A percentile compares a stretch with the other conserved stretches of the same genome.
phyloP scores from a whole-genome alignment of 2,329 filamentous ascomycete species.

The Tolypocladium tundrense region DNA sequence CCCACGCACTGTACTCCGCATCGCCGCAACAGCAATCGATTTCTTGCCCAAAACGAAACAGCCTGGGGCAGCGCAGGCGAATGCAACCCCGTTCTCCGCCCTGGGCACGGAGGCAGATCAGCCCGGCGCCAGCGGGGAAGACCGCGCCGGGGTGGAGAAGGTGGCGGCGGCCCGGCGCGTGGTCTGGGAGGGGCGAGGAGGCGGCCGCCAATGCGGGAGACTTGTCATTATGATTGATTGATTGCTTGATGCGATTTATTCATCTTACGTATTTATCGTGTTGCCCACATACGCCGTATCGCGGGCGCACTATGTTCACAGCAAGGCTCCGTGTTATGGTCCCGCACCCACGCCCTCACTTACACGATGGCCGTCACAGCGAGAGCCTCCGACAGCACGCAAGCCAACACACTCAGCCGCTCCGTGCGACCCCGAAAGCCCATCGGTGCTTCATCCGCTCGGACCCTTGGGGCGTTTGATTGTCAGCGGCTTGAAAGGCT shows the following conservation, averaged over 20 bases:
- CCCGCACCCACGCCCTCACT: background rate
- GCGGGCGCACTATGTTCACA: slow-evolving; percentile 11
- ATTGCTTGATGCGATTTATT: background rate
- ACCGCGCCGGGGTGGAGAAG: slow-evolving; percentile 12
- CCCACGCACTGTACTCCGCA: background rate
- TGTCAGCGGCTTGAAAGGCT: slow-evolving; percentile 48
- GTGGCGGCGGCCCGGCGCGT: slow-evolving; percentile 7
- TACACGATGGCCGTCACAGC: background rate
- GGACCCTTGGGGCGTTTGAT: slow-evolving; percentile 31
- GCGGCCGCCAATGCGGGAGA: slow-evolving; percentile 9
- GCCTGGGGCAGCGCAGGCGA: background rate
- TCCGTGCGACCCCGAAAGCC: background rate
- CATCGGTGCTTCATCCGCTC: background rate
- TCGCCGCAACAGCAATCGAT: background rate
- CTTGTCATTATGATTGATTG: slow-evolving; percentile 6
- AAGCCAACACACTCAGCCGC: background rate
- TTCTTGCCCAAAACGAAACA: background rate
- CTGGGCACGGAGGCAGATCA: background rate
- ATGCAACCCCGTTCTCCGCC: background rate
- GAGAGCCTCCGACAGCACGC: background rate
- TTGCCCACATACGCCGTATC: background rate
- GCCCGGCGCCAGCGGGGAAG: background rate
- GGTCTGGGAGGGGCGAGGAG: slow-evolving; percentile 5
- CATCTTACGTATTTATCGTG: background rate
- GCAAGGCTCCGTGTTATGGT: slow-evolving; percentile 6